Base-by-base conservation (phyloP, 2,329 filamentous ascomycete genomes). In the Cladophialophora psammophila region DNA sequence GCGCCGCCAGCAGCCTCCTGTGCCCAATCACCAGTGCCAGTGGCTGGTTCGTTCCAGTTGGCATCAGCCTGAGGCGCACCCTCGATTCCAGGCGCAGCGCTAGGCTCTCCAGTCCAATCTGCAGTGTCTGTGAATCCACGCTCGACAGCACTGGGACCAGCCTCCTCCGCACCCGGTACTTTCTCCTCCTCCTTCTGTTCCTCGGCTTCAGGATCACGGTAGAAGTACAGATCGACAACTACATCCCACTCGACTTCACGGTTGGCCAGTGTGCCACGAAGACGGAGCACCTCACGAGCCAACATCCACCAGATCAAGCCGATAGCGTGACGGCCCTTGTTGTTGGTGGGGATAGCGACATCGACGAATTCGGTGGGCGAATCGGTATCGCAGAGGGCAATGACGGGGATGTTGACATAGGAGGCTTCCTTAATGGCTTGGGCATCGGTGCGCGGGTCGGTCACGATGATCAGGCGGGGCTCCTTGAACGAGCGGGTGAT, bases 401-500 rank as follows among this genome's bases (percentile, higher is more conserved):
- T 97, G 85, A 99, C 95, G 81, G 95, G 95, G 82, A 99, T 98
- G 90, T 99, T 99, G 87, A 99, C 95, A 86, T 99, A 99, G 81
- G 91, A 95, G 82, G 96, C 95, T 88, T 99, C 95, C 91, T 97
- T 98, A 90, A 99, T 99, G 80, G 95, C 95, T 90, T 99, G 95
- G 82, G 95, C 93, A 80, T 99, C 95, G 87, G 96, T 99, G 85
- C 96, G 94, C 78, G 95, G 95, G 84, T 99, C 95, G 86, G 95
- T 99, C 80, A 99, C 95, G 82, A 99, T 90, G 85, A 99, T 98
- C 81, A 99, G 89, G 84, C 96, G 96, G 81, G 95, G 95, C 88
- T 99, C 95, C 91, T 97, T 97, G 93, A 99, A 99, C 74, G 95
- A 98, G 80, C 95, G 94, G 84, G 96, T 99, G 91, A 99, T 99